phyloP scores from a whole-genome alignment of 345 rosid species.

The Geranium brycei region DNA sequence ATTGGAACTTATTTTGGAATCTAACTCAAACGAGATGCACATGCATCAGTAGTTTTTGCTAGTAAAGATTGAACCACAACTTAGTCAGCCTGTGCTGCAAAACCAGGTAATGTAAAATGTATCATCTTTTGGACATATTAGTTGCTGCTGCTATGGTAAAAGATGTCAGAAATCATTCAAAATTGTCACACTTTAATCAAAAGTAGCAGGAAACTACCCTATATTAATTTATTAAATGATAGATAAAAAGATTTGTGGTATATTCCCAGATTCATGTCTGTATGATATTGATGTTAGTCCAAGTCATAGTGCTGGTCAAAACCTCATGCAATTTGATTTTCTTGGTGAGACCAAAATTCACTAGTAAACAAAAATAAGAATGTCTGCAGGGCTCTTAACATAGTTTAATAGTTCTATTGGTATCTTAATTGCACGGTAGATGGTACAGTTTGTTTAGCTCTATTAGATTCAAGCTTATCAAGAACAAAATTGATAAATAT shows the following conservation, averaged over 20 bases:
- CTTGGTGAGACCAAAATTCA: background rate
- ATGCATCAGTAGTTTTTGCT: background rate
- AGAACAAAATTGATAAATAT: no score
- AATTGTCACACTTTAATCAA: no score
- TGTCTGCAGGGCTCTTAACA: no score
- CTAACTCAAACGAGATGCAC: background rate
- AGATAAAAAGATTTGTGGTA: no score
- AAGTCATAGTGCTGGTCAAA: background rate
- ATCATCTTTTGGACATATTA: background rate
- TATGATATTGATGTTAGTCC: background rate
- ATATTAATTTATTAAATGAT: no score
- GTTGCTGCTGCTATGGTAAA: background rate
- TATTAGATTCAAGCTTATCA: no score
- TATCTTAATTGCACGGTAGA: no score
- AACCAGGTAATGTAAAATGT: background rate
- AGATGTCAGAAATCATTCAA: background rate
- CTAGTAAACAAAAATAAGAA: no score
- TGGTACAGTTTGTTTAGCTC: no score
- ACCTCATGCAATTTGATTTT: background rate
- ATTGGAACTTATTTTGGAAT: no score
- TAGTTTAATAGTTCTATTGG: no score
- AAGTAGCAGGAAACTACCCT: background rate
- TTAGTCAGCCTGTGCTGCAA: background rate
- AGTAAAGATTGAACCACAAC: background rate
- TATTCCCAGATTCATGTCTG: no score